A percentile compares a stretch with the other conserved stretches of the same genome.
Conservation (phyloP, 495 filamentous ascomycete species). For the Podospora sp. region DNA sequence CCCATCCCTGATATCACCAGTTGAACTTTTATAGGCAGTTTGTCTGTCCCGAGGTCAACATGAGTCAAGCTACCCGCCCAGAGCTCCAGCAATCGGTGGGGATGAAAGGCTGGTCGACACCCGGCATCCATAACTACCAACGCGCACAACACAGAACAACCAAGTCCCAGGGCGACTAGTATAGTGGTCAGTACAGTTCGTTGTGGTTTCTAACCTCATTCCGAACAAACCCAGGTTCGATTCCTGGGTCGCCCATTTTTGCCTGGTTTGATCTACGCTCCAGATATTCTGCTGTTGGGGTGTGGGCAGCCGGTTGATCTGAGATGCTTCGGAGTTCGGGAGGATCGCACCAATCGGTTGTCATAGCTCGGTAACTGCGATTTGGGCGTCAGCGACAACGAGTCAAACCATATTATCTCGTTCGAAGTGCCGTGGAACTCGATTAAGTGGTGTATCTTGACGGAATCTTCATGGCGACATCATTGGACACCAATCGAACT, state of each 20-base stretch:
- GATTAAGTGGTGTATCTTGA: no score
- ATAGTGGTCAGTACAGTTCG: constrained; percentile 22
- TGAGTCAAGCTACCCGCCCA: neutral
- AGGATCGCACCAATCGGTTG: no score
- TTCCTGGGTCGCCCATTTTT: constrained; percentile 19
- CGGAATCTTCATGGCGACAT: no score
- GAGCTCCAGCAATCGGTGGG: neutral
- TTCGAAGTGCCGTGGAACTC: no score
- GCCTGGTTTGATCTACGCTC: neutral
- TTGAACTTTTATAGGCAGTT: neutral
- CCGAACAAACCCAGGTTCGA: constrained; percentile 22
- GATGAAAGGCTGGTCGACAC: neutral
- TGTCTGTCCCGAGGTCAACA: neutral
- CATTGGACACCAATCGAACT: no score
- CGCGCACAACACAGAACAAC: neutral
- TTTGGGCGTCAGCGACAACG: no score
- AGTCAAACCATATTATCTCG: no score
- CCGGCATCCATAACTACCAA: neutral
- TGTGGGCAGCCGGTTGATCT: neutral
- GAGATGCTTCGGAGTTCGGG: no score
- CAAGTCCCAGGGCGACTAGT: constrained; percentile 13
- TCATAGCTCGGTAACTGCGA: no score
- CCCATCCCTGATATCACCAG: no score
- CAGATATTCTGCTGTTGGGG: neutral
- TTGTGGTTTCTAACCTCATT: constrained; percentile 13